Conservation (phyloP, 805 yeast genomes). For the Hanseniaspora occidentalis region DNA sequence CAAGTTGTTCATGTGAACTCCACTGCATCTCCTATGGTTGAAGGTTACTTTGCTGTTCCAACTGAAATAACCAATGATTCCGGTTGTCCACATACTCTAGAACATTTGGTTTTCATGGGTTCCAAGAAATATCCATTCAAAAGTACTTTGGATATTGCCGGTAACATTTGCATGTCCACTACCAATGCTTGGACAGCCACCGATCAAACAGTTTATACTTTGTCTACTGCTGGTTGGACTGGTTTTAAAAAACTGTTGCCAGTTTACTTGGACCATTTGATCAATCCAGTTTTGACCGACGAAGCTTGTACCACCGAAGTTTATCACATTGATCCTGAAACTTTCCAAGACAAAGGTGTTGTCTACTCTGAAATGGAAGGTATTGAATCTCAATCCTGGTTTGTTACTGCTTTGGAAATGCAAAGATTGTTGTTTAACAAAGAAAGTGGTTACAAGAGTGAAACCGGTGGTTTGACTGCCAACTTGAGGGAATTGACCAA, state of each 20-base stretch:
- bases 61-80: constrained; percentile 80
- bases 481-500: constrained; percentile 64
- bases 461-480: constrained; percentile 82
- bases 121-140: constrained; percentile 80
- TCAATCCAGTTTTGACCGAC: constrained; percentile 77
- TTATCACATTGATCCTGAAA: constrained; percentile 83
- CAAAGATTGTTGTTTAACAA: constrained; percentile 43
- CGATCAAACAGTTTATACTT: constrained; percentile 88
- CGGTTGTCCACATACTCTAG: constrained; percentile 92
- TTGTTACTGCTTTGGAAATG: constrained; percentile 44
- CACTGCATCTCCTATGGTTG: constrained; percentile 76
- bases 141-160: constrained; percentile 78
- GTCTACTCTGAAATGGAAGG: constrained; percentile 97
- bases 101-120: constrained; percentile 92
- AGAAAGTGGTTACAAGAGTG: constrained; percentile 76
- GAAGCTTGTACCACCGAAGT: constrained; percentile 91
- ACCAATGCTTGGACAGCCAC: constrained; percentile 97
- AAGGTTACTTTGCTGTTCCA: constrained; percentile 93
- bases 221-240: constrained; percentile 91
- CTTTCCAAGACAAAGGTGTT: constrained; percentile 80
- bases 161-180: constrained; percentile 68
- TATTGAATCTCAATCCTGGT: constrained; percentile 67
- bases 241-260: constrained; percentile 81
- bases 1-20: constrained; percentile 59
- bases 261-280: constrained; percentile 76